Percentiles rank a stretch among this genome's conserved stretches.
Evolutionary conservation across 2,329 filamentous ascomycete species (phyloP).

Genomic region (Verticillium tricorpus): DNA sequence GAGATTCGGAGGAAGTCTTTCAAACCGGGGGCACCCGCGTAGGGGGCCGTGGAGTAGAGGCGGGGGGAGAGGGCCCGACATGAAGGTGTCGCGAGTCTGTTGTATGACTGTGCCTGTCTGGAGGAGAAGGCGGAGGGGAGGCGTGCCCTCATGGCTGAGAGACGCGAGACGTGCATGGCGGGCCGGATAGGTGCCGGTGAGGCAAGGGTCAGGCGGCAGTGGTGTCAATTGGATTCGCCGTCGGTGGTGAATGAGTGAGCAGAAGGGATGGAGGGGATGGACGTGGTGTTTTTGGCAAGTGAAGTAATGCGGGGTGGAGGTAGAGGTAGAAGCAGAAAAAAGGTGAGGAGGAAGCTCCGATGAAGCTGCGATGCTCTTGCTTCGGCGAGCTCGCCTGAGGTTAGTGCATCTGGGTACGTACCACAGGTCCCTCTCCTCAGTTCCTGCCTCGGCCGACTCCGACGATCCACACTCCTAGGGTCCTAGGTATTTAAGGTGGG

Average conservation of each 20-base stretch:
- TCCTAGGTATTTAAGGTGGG: not conserved
- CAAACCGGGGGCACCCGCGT: constrained; percentile 22
- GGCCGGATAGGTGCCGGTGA: not conserved
- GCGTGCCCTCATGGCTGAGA: not conserved
- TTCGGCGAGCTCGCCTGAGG: not conserved
- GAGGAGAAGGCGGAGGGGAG: not conserved
- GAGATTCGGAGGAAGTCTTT: constrained; percentile 61
- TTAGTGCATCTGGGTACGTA: not conserved
- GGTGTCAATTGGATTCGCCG: not conserved
- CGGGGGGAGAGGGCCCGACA: not conserved
- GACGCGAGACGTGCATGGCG: not conserved
- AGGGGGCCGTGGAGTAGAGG: constrained; percentile 2
- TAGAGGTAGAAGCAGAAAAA: too few species aligned
- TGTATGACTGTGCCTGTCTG: not conserved
- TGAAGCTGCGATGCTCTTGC: not conserved
- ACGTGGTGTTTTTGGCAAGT: too few species aligned
- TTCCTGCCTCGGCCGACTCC: constrained; percentile 1
- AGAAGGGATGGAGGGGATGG: not conserved
- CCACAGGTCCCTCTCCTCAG: not conserved
- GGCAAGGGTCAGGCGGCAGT: not conserved
- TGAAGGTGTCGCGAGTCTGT: not conserved
- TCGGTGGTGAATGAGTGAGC: not conserved
- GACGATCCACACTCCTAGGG: not conserved
- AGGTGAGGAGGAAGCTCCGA: not conserved
- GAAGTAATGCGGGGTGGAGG: too few species aligned